These are phyloP conservation scores for Epichloe brachyelytri DNA, from an alignment of 2,329 filamentous ascomycete genomes.

Conservation along the genomic window DNA sequence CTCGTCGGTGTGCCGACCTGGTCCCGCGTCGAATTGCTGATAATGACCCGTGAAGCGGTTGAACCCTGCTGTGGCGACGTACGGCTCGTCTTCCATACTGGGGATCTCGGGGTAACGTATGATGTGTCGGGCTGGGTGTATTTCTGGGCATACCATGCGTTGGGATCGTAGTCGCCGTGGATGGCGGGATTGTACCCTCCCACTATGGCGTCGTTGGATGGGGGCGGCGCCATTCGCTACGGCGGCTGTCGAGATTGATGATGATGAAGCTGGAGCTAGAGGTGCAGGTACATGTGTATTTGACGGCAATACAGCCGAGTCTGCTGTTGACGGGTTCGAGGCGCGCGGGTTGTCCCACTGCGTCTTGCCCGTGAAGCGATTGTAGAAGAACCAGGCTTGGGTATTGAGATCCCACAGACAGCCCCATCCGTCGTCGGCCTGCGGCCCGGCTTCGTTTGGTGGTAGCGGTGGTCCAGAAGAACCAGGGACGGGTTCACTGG, in stretches of 20 bases:
- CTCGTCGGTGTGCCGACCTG: slow-evolving; percentile 73
- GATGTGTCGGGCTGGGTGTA: slow-evolving; percentile 24
- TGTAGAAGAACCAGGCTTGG: slow-evolving; percentile 72
- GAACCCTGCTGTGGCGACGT: slow-evolving; percentile 63
- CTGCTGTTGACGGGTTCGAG: slow-evolving; percentile 18
- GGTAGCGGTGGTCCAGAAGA: slow-evolving; percentile 27
- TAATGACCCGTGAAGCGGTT: slow-evolving; percentile 83
- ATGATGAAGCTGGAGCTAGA: slow-evolving; percentile 13
- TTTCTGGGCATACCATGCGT: slow-evolving; percentile 77
- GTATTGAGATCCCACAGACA: slow-evolving; percentile 59
- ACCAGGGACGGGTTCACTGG: slow-evolving; percentile 17
- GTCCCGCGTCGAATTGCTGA: slow-evolving; percentile 53
- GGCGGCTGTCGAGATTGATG: slow-evolving; percentile 14
- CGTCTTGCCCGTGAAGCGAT: slow-evolving; percentile 59
- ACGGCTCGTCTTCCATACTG: slow-evolving; percentile 35
- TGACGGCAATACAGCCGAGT: slow-evolving; percentile 13
- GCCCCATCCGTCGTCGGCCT: slow-evolving; percentile 65
- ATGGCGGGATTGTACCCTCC: slow-evolving; percentile 92
- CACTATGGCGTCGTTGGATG: slow-evolving; percentile 28
- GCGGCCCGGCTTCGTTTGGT: slow-evolving; percentile 29
- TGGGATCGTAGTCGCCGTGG: slow-evolving; percentile 92
- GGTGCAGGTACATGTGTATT: slow-evolving; percentile 18
- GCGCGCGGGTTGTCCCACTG: slow-evolving; percentile 85
- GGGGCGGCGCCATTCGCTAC: slow-evolving; percentile 5
- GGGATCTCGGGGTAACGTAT: slow-evolving; percentile 14